Evolutionary conservation across 139 green algal genomes (phyloP).

Genomic region (Zygnema circumcarinatum): DNA sequence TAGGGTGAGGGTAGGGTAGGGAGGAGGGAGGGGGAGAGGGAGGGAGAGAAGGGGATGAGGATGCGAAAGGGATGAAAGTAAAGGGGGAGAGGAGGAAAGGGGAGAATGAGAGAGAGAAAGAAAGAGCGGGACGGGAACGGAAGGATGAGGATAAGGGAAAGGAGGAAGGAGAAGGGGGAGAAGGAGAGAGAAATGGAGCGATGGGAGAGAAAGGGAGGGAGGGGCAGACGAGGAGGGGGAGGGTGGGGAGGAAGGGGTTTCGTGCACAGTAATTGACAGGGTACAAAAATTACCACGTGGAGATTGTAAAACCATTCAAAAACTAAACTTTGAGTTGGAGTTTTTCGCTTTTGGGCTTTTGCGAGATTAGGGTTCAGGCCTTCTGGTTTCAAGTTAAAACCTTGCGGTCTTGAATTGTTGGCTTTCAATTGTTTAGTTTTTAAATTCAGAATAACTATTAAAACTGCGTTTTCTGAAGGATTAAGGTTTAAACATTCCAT

Average conservation of each 20-base stretch:
- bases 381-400: too few species aligned
- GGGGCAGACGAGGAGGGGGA: not conserved
- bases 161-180: not conserved
- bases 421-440: too few species aligned
- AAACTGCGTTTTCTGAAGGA: too few species aligned
- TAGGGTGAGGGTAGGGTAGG: not conserved
- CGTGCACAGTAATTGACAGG: not conserved
- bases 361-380: too few species aligned
- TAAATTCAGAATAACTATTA: too few species aligned
- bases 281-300: not conserved
- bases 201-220: not conserved
- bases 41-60: not conserved
- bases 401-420: too few species aligned
- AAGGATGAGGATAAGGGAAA: not conserved
- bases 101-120: not conserved
- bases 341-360: too few species aligned
- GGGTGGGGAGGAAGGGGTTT: not conserved
- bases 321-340: too few species aligned
- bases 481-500: too few species aligned
- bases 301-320: too few species aligned
- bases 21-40: not conserved
- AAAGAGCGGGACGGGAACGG: not conserved
- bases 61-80: not conserved
- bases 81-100: not conserved
- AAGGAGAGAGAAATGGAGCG: not conserved